Evolutionary conservation across 2,329 filamentous ascomycete genomes (phyloP), one percentile per base, ranked within the genome.

Genomic region (Microthyrium microscopicum): DNA sequence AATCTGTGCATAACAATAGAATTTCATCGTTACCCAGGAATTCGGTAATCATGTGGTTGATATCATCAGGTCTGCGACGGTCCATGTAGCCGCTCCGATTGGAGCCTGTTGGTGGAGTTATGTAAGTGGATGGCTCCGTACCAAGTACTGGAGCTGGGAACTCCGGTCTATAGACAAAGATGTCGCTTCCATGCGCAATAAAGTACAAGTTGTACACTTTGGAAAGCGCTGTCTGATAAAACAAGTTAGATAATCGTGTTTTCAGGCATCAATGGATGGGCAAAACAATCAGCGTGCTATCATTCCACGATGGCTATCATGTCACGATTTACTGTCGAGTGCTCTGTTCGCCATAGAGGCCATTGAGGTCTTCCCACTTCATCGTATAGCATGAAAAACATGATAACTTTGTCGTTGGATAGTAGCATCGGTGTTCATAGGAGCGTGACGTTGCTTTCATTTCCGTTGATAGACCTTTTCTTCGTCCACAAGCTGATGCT

Each of bases 1-100:
- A 52, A 47, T 80, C 44, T 58, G 74, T 46, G 49, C 57, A 41
- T 51, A 72, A 50, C 51, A 73, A 51, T 15, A 64, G 36, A 18
- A 62, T 49, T 39, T 65, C 62, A 19, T 60, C 55, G 16, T 46
- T 50, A n/a, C 59, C 60, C 7, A 64, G 49, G 31, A 49, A 54
- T 29, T 59, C 55, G 11, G 62, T 49, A 21, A 58, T 44, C 4
- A 65, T 36, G 25, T 55, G 50, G 37, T 58, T 65, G 37, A 64
- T 58, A 2, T 51, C 51, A 41, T 62, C 59, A 17, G 60, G 54
- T 28, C 53, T 41, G 2, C 45, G 39, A 5, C 37, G 39, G 39
- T 60, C 56, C 6, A 61, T 46, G 35, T 46, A 44, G 6, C 51
- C 53, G 37, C 20, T 35, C n/a, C 44, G 39, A 5, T 39, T 42